phyloP scores from a whole-genome alignment of 2,329 filamentous ascomycete genomes.

The Nannizziopsis barbatae region DNA sequence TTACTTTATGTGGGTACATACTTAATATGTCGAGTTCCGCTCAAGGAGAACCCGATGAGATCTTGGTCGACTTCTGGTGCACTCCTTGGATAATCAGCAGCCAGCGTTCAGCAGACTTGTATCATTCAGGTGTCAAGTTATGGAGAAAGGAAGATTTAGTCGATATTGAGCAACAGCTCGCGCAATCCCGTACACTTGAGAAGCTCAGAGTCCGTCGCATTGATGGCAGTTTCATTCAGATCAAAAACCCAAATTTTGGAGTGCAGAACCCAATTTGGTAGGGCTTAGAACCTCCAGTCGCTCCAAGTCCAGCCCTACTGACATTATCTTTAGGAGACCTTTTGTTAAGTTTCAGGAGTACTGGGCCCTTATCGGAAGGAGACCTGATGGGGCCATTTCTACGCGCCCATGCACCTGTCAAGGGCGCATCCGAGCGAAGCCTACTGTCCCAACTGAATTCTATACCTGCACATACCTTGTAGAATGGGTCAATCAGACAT shows the following conservation, averaged over 20 bases:
- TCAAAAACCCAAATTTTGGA: slow-evolving; percentile 13
- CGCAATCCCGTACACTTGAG: slow-evolving; percentile 14
- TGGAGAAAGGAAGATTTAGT: slow-evolving; percentile 18
- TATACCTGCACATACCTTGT: slow-evolving; percentile 23
- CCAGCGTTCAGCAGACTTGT: slow-evolving; percentile 7
- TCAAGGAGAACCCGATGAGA: not conserved
- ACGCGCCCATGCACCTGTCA: no score
- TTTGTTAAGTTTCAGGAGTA: slow-evolving; percentile 20
- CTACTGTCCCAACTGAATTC: slow-evolving; percentile 17
- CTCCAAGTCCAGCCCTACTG: not conserved
- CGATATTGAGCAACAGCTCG: slow-evolving; percentile 20
- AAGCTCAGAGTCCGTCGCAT: slow-evolving; percentile 21
- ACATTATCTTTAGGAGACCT: slow-evolving; percentile 15
- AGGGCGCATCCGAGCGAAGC: slow-evolving; percentile 11
- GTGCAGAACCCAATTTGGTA: slow-evolving; percentile 6
- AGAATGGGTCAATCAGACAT: slow-evolving; percentile 20
- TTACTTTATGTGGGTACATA: no score
- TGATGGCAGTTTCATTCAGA: slow-evolving; percentile 18
- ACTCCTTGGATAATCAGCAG: slow-evolving; percentile 6
- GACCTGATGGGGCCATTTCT: no score
- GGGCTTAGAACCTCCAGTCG: not conserved
- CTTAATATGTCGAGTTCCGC: slow-evolving; percentile 1
- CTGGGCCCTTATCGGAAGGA: slow-evolving; percentile 8
- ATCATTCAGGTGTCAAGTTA: slow-evolving; percentile 12
- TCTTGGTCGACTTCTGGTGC: slow-evolving; percentile 4